phyloP scores from a whole-genome alignment of 73 alveolate genomes.

The Durusdinium trenchii region DNA sequence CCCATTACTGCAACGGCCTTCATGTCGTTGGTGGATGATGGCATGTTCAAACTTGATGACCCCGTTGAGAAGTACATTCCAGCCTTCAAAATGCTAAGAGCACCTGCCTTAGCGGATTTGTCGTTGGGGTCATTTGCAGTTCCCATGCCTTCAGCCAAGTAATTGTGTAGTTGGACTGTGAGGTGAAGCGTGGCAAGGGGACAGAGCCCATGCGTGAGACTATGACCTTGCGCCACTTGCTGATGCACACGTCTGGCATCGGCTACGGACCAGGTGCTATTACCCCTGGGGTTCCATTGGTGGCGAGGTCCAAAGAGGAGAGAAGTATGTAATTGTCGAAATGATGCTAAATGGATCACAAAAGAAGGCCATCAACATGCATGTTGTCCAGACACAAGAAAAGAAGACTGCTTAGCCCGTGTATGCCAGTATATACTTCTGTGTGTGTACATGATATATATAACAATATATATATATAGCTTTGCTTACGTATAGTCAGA shows the following conservation, averaged over 20 bases:
- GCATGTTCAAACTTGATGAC: conserved; percentile 29
- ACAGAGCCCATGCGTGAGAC: conserved; percentile 37
- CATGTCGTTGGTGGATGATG: conserved; percentile 69
- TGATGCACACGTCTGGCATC: conserved; percentile 80
- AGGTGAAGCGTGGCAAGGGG: not conserved
- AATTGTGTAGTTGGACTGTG: not conserved
- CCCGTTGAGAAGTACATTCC: conserved; percentile 62
- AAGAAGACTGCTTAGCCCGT: too few species aligned
- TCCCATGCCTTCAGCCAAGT: not conserved
- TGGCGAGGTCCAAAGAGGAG: conserved; percentile 67
- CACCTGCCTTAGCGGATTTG: not conserved
- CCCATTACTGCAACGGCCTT: conserved; percentile 79
- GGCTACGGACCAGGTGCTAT: conserved; percentile 82
- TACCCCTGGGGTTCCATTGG: conserved; percentile 64
- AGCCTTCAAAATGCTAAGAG: conserved; percentile 22
- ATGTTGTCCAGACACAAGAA: too few species aligned
- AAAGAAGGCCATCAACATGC: too few species aligned
- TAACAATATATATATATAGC: too few species aligned
- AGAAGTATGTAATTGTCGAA: too few species aligned
- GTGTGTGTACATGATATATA: too few species aligned
- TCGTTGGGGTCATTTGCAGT: too few species aligned
- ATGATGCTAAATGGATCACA: too few species aligned
- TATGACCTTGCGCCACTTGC: conserved; percentile 74
- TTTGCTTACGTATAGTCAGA: too few species aligned
- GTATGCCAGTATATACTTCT: too few species aligned